phyloP scores from a whole-genome alignment of 768 basidiomycete species.

The Podaxis carcinomalis region DNA sequence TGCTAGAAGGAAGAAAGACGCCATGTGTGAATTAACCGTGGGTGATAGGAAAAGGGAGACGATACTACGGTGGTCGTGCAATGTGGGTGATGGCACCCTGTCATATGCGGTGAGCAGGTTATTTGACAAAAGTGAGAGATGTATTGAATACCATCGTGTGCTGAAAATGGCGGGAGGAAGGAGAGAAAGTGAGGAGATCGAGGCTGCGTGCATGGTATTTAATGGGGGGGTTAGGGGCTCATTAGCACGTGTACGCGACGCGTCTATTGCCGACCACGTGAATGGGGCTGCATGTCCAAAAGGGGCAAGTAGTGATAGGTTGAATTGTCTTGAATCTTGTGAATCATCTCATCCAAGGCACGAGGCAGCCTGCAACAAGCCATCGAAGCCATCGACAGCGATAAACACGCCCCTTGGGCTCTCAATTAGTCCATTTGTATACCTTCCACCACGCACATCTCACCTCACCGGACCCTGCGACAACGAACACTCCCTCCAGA shows the following conservation, averaged over 20 bases:
- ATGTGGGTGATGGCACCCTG: background rate
- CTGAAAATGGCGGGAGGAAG: background rate
- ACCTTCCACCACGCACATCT: slow-evolving; percentile 9
- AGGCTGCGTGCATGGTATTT: background rate
- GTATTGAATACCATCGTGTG: background rate
- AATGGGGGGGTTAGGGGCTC: background rate
- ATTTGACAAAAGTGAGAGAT: background rate
- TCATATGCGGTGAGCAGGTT: background rate
- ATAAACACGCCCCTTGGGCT: slow-evolving; percentile 4
- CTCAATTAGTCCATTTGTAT: background rate
- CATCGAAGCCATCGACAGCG: background rate
- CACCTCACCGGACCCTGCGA: slow-evolving; percentile 7
- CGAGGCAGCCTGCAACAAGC: slow-evolving; percentile 5
- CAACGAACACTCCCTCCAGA: background rate
- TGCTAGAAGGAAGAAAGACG: background rate
- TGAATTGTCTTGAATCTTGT: background rate
- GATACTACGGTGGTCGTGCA: background rate
- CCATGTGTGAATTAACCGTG: background rate
- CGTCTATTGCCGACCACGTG: background rate
- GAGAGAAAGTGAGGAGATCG: background rate
- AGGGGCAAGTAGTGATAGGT: background rate
- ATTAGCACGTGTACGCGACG: slow-evolving; percentile 10
- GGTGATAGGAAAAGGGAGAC: background rate
- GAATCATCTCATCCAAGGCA: background rate
- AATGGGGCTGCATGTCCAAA: background rate